Percentiles rank a stretch among this genome's conserved stretches.
Conservation (phyloP, 1,284 basidiomycete species). For the Sporisorium exsertum region DNA sequence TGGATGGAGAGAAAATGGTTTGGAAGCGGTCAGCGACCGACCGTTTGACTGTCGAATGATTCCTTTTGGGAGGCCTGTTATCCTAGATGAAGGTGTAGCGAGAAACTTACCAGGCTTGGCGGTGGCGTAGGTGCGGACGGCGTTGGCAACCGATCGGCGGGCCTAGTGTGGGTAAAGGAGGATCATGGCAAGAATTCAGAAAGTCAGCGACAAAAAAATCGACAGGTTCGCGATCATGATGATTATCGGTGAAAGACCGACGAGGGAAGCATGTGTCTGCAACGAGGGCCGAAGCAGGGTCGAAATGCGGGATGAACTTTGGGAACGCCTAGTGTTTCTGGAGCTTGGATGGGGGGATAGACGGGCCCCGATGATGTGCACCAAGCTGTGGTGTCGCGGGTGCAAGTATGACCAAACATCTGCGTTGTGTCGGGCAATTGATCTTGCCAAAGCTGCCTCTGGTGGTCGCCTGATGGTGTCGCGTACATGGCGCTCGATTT, state of each 20-base stretch:
- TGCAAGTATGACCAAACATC: neutral
- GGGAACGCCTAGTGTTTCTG: neutral
- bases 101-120: constrained; percentile 85
- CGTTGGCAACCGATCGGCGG: constrained; percentile 73
- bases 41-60: neutral
- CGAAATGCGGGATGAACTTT: neutral
- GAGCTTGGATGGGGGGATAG: neutral
- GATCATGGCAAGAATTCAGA: neutral
- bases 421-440: neutral
- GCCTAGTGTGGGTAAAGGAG: constrained; percentile 66
- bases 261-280: neutral
- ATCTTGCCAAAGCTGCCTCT: neutral
- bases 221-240: neutral
- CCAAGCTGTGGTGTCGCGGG: neutral
- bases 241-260: neutral
- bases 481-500: neutral
- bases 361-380: neutral
- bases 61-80: neutral
- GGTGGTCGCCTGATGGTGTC: neutral
- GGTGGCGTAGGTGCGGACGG: constrained; percentile 82
- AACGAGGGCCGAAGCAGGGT: neutral
- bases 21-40: neutral
- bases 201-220: constrained; percentile 14
- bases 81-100: neutral
- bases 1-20: neutral